Percentiles rank a stretch among this genome's conserved stretches.
These are phyloP conservation scores for Fusarium continuum DNA, from an alignment of 2,329 filamentous ascomycete genomes.

Conservation along the genomic window DNA sequence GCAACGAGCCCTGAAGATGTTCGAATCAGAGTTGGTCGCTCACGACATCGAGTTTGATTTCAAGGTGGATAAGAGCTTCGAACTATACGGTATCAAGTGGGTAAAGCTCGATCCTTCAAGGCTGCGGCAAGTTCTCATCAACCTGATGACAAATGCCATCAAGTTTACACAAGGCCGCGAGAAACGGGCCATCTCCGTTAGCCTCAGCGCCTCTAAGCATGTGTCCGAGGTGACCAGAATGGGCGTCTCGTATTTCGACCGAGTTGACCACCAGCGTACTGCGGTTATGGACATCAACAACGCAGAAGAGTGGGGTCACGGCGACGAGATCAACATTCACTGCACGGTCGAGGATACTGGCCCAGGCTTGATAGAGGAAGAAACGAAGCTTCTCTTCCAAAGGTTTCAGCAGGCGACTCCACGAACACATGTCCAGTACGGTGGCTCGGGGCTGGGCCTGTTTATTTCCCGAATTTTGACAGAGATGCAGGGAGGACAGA, in stretches of 20 bases:
- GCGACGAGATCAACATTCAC: constrained; percentile 76
- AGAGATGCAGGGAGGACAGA: constrained; percentile 80
- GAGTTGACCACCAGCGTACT: constrained; percentile 51
- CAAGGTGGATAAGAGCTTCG: constrained; percentile 72
- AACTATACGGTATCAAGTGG: constrained; percentile 72
- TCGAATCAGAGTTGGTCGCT: constrained; percentile 76
- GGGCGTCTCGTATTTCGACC: constrained; percentile 59
- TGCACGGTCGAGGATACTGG: constrained; percentile 79
- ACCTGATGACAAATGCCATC: constrained; percentile 75
- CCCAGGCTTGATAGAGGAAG: constrained; percentile 69
- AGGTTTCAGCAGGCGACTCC: constrained; percentile 75
- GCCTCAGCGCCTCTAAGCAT: constrained; percentile 69
- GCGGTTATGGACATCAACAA: constrained; percentile 56
- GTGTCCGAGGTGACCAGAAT: constrained; percentile 53
- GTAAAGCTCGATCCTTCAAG: constrained; percentile 79
- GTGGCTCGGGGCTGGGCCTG: constrained; percentile 74
- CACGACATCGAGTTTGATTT: constrained; percentile 78
- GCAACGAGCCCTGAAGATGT: constrained; percentile 78
- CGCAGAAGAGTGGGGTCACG: constrained; percentile 73
- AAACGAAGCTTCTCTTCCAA: constrained; percentile 73
- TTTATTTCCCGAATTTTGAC: constrained; percentile 82
- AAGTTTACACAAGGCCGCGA: constrained; percentile 71
- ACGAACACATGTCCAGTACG: constrained; percentile 76
- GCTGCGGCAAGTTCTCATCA: constrained; percentile 78
- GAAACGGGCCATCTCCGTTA: constrained; percentile 68